Evolutionary conservation across 805 yeast genomes (phyloP).

Genomic region (Zygoascus ofunaensis): DNA sequence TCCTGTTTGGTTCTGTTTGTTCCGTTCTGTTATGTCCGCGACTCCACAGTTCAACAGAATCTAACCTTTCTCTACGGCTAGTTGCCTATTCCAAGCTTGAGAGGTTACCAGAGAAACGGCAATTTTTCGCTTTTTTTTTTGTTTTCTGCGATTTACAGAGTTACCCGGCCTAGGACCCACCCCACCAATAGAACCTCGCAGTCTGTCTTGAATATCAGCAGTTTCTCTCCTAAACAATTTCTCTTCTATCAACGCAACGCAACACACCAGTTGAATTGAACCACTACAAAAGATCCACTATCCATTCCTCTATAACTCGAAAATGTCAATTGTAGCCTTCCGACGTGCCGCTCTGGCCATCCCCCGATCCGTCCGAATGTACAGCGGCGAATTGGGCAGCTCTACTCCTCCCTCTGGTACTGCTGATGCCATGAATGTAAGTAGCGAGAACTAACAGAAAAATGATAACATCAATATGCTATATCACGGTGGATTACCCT

Average conservation of each 20-base stretch:
- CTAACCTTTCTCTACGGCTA: not conserved
- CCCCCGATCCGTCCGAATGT: conserved; percentile 25
- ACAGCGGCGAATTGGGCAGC: conserved; percentile 44
- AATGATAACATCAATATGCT: no score
- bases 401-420: conserved; percentile 51
- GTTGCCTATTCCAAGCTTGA: not conserved
- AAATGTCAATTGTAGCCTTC: conserved; percentile 6
- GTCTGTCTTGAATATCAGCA: no score
- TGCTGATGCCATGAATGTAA: conserved; percentile 51
- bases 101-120: no score
- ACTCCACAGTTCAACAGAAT: no score
- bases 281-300: no score
- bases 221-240: no score
- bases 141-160: not conserved
- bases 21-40: no score
- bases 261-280: no score
- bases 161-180: not conserved
- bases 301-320: no score
- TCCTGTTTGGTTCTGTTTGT: not conserved
- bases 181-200: conserved; percentile 4
- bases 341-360: not conserved
- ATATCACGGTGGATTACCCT: no score
- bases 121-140: no score
- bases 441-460: conserved; percentile 22
- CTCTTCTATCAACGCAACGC: no score